These are phyloP conservation scores for Globisporangium acanthophoron DNA, from an alignment of 352 stramenopile genomes.

Conservation along the genomic window DNA sequence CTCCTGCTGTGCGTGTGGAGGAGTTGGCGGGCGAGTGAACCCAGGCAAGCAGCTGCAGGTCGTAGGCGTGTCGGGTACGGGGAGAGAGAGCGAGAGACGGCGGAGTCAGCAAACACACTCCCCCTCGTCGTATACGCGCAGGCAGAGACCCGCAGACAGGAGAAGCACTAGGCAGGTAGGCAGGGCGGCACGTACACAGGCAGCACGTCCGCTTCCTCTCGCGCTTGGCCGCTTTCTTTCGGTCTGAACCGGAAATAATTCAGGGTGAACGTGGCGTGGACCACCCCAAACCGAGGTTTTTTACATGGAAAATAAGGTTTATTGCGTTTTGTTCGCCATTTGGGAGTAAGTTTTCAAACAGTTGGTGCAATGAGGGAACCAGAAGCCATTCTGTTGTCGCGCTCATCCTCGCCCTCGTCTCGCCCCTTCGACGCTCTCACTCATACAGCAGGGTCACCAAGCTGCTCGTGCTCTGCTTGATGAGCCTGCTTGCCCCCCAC, in stretches of 20 bases:
- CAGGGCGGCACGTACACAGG: not conserved
- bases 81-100: not conserved
- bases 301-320: no score
- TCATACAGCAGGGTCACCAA: no score
- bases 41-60: not conserved
- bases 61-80: not conserved
- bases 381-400: no score
- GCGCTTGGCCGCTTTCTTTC: not conserved
- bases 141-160: not conserved
- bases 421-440: no score
- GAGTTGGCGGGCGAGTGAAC: not conserved
- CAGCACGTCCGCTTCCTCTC: not conserved
- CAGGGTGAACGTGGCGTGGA: no score
- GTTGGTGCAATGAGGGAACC: no score
- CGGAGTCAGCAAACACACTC: not conserved
- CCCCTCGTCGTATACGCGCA: not conserved
- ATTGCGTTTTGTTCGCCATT: no score
- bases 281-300: no score
- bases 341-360: no score
- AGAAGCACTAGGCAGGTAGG: not conserved
- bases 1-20: not conserved
- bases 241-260: not conserved
- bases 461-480: no score
- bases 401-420: no score
- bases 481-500: no score